A percentile compares a stretch with the other conserved stretches of the same genome.
Evolutionary conservation across 2,329 filamentous ascomycete species (phyloP).

Genomic region (Clarireedia paspali): DNA sequence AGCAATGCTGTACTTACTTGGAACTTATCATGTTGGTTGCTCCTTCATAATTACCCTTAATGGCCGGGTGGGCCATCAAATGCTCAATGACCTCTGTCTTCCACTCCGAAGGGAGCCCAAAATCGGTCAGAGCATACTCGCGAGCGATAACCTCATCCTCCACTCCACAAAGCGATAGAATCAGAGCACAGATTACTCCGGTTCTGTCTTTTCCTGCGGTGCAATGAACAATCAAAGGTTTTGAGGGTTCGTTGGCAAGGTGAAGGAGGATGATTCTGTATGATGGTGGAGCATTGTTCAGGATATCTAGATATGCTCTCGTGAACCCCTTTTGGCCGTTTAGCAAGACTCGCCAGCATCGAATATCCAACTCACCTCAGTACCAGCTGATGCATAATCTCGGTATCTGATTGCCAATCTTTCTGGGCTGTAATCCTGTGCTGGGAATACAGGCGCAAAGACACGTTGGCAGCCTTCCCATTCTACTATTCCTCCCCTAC

Average conservation of each 20-base stretch:
- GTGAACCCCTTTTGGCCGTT: slow-evolving; percentile 46
- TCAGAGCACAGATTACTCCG: slow-evolving; percentile 58
- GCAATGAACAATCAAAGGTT: slow-evolving; percentile 61
- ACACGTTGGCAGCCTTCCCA: slow-evolving; percentile 46
- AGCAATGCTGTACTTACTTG: slow-evolving; percentile 21
- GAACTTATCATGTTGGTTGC: slow-evolving; percentile 37
- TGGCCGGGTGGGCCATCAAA: slow-evolving; percentile 42
- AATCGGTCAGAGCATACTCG: slow-evolving; percentile 62
- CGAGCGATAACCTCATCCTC: slow-evolving; percentile 49
- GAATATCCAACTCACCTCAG: neutral
- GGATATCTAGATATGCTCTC: slow-evolving; percentile 54
- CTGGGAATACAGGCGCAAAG: slow-evolving; percentile 58
- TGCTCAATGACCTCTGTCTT: slow-evolving; percentile 43
- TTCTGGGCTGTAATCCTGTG: slow-evolving; percentile 54
- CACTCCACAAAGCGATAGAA: slow-evolving; percentile 58
- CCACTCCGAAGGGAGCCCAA: slow-evolving; percentile 45
- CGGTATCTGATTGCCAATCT: slow-evolving; percentile 52
- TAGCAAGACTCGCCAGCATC: neutral
- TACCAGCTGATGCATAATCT: slow-evolving; percentile 49
- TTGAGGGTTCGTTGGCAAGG: slow-evolving; percentile 30
- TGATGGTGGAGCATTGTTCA: slow-evolving; percentile 43
- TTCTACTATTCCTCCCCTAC: slow-evolving; percentile 33
- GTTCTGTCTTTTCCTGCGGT: slow-evolving; percentile 74
- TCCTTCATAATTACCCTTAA: slow-evolving; percentile 33
- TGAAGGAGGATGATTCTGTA: slow-evolving; percentile 45